Evolutionary conservation across 2,329 filamentous ascomycete species (phyloP), one percentile per base, ranked within the genome.

Genomic region (Phyllosticta citribraziliensis): DNA sequence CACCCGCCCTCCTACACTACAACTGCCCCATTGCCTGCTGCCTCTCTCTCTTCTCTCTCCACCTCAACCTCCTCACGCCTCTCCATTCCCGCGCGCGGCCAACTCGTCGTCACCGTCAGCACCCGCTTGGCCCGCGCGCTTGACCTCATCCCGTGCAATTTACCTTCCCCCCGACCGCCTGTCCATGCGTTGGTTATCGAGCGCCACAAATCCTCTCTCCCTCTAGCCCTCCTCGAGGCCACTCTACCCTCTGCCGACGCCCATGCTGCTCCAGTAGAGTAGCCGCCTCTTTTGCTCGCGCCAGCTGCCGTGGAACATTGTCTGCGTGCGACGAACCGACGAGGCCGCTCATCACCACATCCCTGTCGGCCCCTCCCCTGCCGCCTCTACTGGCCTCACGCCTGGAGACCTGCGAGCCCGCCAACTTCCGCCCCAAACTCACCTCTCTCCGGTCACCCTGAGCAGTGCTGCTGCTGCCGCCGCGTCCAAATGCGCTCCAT

Each of bases 331-430:
- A 17, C 40, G 14, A n/a, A 47, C 52, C 58, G 40, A 56, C 58
- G 57, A 47, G 30, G 9, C 52, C 33, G 24, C 52, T 50, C 52
- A 50, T 24, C 19, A 55, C 57, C 40, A 52, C 20, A 60, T 60
- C 58, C 58, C 58, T 60, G 58, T 35, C 52, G 58, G 25, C 57
- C 52, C 58, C 58, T 55, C 58, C 51, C 55, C 58, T 20, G 52
- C 52, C 25, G 53, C 10, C 53, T 52, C 58, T 22, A 35, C 56
- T 51, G 50, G 30, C 58, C 58, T 60, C 22, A 27, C 35, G 55
- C 58, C 35, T 19, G 35, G 22, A 47, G 19, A 55, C 52, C 57
- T 27, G 19, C 52, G 52, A 40, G 51, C n/a, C 33, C 52, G 52
- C 52, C 52, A 59, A 52, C 57, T 40, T 40, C 52, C 57, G 14